Base-by-base conservation (phyloP, 495 filamentous ascomycete genomes). In the Penicillium mononematosum region DNA sequence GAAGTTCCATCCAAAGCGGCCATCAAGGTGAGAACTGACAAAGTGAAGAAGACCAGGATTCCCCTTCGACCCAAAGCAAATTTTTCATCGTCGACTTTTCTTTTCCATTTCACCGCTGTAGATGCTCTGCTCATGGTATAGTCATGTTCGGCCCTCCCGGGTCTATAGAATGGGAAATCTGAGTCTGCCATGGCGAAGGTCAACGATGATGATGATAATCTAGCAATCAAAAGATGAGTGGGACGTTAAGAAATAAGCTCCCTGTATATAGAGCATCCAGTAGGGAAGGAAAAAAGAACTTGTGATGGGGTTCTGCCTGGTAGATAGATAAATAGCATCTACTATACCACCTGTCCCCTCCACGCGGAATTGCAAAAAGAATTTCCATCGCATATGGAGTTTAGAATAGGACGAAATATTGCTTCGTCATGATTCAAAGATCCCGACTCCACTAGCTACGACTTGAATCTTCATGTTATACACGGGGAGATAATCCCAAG, bases 1-100 rank as follows among this genome's bases (percentile, higher is more conserved):
- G 85, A 88, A 3, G 89, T 91, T 1, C 86, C 87, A 69, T 92
- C 88, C 19, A 92, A 72, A 24, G 89, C 87, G 5, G 82, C 85
- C 74, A 86, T 86, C 34, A 91, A 69, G 0, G 82, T 81, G 24
- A 90, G 76, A 8, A 86, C 74, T 20, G 77, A 73, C 42, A 91
- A 75, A 1, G 85, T 83, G 22, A 68, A 66, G 22, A 73, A 69
- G 4, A 66, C 69, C 46, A 71, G 27, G 9, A 58, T 56, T 3
- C 70, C 70, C 16, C 62, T 61, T 17, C 56, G 48, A 11, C 63
- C 69, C 19, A 73, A 47, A 9, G 52, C 52, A 59, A 70, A 73
- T 20, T 64, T 65, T 3, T 65, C 53, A 17, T 58, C 43, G 5
- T 9, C 20, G 17, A 32, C 5, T 25, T 41, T 41, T 32, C n/a